Evolutionary conservation across 192 early-diverging fungal genomes (phyloP), one percentile per base, ranked within the genome.

Genomic region (Backusella tuberculispora): DNA sequence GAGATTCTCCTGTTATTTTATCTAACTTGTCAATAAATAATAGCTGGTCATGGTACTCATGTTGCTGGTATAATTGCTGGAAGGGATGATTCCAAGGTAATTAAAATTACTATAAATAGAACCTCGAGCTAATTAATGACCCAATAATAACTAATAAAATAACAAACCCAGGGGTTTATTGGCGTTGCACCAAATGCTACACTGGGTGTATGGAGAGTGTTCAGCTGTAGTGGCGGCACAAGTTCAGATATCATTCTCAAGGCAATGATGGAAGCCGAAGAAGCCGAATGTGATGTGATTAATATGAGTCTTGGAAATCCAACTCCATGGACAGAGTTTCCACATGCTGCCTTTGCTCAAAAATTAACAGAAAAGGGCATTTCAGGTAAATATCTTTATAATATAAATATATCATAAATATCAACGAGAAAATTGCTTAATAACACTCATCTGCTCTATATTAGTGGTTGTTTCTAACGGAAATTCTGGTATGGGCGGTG

Each of bases 291-390:
- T 80, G 89, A 98, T 75, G 75, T 98, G 47, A 91, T 98, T 76
- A 94, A 90, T 83, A 83, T 97, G 78, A 93, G 91, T 67, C 78
- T 97, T 69, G 96, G 95, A 72, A 92, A 88, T 14, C 83, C 83
- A 10, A 80, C 80, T 74, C 85, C 83, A 21, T 89, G 86, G 88
- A 79, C 81, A 64, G 92, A 92, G 45, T 81, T 85, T 34, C 85
- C 91, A 34, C 76, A 87, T 44, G 82, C 88, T 9, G 80, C 86
- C 15, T 88, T 92, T 8, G 89, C 90, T 43, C 84, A 87, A 14
- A 71, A 74, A 10, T 75, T 93, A 38, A 63, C 82, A 5, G 41
- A 70, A 40, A 71, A 77, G 26, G 76, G 76, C 0, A 53, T 74
- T 19, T 74, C 75, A 44, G 74, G 79, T 81, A 78, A 72, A 15